Evolutionary conservation across 306 rosid species (phyloP).

Genomic region (Dryas alaskensis): DNA sequence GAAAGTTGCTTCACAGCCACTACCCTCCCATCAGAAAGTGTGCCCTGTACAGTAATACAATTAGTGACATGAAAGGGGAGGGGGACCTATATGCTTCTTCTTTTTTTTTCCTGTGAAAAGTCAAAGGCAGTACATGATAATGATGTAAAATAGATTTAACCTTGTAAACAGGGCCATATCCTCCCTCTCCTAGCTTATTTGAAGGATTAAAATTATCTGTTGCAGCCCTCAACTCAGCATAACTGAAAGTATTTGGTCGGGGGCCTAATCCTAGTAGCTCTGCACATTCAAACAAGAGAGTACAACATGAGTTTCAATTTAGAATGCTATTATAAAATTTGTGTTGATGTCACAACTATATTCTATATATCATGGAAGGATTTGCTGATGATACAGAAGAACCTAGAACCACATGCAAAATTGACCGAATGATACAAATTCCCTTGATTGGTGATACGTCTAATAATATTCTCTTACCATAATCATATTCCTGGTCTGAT

Average conservation of each 20-base stretch:
- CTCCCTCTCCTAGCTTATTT: constrained; percentile 39
- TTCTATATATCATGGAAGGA: not conserved
- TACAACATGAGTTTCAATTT: not conserved
- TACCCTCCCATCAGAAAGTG: constrained; percentile 31
- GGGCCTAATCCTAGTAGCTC: constrained; percentile 21
- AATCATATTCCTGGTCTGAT: not conserved
- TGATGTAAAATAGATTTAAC: not conserved
- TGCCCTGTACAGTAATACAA: constrained; percentile 26
- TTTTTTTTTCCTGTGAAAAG: too few relatives aligned
- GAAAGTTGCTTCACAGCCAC: constrained; percentile 42
- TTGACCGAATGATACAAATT: not conserved
- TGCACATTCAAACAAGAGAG: not conserved
- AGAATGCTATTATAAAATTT: not conserved
- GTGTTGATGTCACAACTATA: not conserved
- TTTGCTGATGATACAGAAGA: too few relatives aligned
- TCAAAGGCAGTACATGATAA: too few relatives aligned
- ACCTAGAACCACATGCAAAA: not conserved
- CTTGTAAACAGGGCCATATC: constrained; percentile 35
- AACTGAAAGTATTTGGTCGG: constrained; percentile 27
- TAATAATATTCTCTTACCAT: constrained; percentile 7
- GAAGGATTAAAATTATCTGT: constrained; percentile 27
- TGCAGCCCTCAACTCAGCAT: constrained; percentile 27
- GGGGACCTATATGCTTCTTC: not conserved
- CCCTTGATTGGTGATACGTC: too few relatives aligned
- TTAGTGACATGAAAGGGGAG: not conserved